Percentiles rank a stretch among this genome's conserved stretches.
Conservation (phyloP, 2,329 filamentous ascomycete genomes). For the Penicillium sp. region DNA sequence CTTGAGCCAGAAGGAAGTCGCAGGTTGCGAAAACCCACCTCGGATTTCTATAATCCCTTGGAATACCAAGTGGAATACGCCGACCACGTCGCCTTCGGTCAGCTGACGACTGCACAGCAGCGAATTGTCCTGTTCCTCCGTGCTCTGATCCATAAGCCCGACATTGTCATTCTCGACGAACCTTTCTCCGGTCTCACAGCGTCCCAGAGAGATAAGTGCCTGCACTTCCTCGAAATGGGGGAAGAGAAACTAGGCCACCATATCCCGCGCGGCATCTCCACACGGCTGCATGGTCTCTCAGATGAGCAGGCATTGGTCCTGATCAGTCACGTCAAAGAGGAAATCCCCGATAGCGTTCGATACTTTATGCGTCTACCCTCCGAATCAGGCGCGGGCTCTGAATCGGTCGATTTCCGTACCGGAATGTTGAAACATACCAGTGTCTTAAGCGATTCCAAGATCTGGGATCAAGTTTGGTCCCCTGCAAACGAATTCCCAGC, state of each 20-base stretch:
- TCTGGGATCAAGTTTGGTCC: conserved; percentile 29
- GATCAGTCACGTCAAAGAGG: conserved; percentile 84
- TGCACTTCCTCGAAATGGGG: conserved; percentile 68
- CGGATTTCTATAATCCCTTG: conserved; percentile 3
- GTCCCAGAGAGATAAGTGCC: conserved; percentile 75
- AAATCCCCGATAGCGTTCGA: conserved; percentile 75
- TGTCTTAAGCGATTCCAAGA: conserved; percentile 16
- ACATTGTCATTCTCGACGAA: conserved; percentile 80
- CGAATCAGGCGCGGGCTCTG: conserved; percentile 13
- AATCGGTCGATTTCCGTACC: conserved; percentile 28
- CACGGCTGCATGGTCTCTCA: conserved; percentile 51
- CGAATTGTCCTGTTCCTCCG: conserved; percentile 78
- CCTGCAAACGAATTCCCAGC: conserved; percentile 11
- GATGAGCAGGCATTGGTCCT: conserved; percentile 77
- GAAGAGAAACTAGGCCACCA: conserved; percentile 36
- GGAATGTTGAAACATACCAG: conserved; percentile 21
- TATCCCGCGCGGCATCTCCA: not conserved
- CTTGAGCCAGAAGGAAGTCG: not conserved
- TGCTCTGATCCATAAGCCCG: conserved; percentile 71
- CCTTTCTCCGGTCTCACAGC: conserved; percentile 83
- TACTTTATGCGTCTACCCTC: conserved; percentile 78
- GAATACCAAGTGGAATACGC: conserved; percentile 55
- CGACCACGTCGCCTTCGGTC: conserved; percentile 68
- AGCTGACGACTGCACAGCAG: conserved; percentile 51
- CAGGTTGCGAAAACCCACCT: not conserved